Percentiles rank a stretch among this genome's conserved stretches.
phyloP scores from a whole-genome alignment of 257 asterid species.

The Petunia axillaris region DNA sequence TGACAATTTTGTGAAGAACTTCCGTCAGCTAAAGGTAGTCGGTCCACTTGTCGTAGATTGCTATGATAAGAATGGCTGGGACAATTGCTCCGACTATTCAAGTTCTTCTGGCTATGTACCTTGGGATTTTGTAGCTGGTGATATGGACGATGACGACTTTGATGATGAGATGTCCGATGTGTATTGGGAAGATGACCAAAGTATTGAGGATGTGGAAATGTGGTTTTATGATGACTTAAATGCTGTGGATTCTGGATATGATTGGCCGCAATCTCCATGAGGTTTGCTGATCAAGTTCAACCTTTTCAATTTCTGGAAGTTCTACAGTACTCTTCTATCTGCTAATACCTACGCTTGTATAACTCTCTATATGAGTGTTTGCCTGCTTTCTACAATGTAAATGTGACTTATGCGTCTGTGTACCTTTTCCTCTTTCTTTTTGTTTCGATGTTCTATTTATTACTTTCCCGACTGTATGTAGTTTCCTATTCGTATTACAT shows the following conservation, averaged over 20 bases:
- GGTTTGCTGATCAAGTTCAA: conserved; percentile 21
- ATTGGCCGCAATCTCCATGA: conserved; percentile 85
- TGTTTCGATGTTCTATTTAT: not conserved
- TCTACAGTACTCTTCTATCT: not conserved
- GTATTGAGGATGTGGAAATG: conserved; percentile 64
- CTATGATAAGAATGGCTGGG: conserved; percentile 63
- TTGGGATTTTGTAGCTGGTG: conserved; percentile 72
- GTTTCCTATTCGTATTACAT: not conserved
- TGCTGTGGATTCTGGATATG: conserved; percentile 62
- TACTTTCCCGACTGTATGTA: not conserved
- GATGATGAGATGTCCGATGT: conserved; percentile 50
- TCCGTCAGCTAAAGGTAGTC: conserved; percentile 50
- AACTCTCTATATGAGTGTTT: not conserved
- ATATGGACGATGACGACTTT: conserved; percentile 44
- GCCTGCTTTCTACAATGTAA: not conserved
- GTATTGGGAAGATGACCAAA: conserved; percentile 56
- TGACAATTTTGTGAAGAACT: conserved; percentile 51
- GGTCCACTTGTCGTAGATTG: conserved; percentile 67
- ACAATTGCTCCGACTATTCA: conserved; percentile 65
- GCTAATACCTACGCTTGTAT: not conserved
- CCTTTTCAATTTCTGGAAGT: not conserved
- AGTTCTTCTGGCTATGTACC: conserved; percentile 66
- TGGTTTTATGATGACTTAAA: conserved; percentile 71
- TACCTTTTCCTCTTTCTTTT: not conserved
- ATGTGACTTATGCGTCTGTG: not conserved